Evolutionary conservation across 2,329 filamentous ascomycete species (phyloP), one percentile per base, ranked within the genome.

Genomic region (Colletotrichum sp.): DNA sequence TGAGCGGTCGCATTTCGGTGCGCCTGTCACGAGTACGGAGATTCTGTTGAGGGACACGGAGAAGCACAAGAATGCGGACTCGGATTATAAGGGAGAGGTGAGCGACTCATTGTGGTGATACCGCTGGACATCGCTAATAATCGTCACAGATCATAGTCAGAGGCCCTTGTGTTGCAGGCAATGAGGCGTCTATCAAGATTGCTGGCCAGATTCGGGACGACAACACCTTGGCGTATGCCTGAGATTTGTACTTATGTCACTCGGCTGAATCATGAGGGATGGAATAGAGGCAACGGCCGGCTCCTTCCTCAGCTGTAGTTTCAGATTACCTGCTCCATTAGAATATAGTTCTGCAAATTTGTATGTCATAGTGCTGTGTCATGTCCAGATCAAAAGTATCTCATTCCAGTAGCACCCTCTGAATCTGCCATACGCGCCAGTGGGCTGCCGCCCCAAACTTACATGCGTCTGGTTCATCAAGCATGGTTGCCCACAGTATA

Each of bases 21-120:
- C 94, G 12, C 96, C 96, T 4, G 82, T 97, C 55, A 95, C 94
- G 77, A 94, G 92, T 79, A 90, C 96, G 2, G 96, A 98, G 86
- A 83, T 98, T 52, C 90, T 94, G 80, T 83, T 98, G 76, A 90
- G 89, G 79, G 93, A 95, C 81, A 91, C 87, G 36, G 86, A 86
- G 7, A 84, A 85, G 38, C 86, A 90, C 77, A 92, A 91, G 83
- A 93, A 92, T 4, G 92, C 90, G 1, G 93, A 95, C 77, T 88
- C 91, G 12, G 86, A 86, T 76, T 87, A 89, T 56, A 85, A 89
- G 77, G 94, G 94, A 82, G 90, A 94, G 86, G 93, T 94, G 85
- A 83, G 90, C 81, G 64, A 52, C 7, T 8, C n/a, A 55, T 72
- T 43, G 36, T 16, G 36, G 16, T 30, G 38, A 21, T 4, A 14